Percentiles rank a stretch among this genome's conserved stretches.
phyloP scores from a whole-genome alignment of 2,329 filamentous ascomycete species.

The Mycosphaerella arachidis region DNA sequence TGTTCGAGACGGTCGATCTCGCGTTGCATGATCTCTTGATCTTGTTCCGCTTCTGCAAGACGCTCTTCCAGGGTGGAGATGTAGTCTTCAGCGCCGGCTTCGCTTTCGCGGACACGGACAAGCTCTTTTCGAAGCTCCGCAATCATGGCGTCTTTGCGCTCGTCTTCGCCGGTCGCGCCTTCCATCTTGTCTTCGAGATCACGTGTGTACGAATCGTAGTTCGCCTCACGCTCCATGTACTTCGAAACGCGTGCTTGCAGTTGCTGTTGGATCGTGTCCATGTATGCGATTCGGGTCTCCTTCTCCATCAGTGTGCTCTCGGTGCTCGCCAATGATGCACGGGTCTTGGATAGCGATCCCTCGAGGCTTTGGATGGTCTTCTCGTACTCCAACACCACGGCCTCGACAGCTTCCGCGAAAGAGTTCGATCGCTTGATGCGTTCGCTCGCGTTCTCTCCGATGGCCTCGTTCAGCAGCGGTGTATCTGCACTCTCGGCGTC shows the following conservation, averaged over 20 bases:
- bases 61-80: constrained; percentile 95
- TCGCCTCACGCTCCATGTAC: constrained; percentile 82
- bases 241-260: constrained; percentile 89
- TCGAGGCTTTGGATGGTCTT: constrained; percentile 96
- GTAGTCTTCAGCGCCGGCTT: constrained; percentile 88
- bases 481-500: constrained; percentile 59
- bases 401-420: constrained; percentile 91
- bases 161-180: constrained; percentile 83
- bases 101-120: constrained; percentile 79
- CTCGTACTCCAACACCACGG: constrained; percentile 95
- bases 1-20: constrained; percentile 93
- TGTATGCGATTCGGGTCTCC: constrained; percentile 87
- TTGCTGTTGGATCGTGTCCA: constrained; percentile 87
- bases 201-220: constrained; percentile 87
- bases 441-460: constrained; percentile 77
- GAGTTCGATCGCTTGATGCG: constrained; percentile 90
- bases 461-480: constrained; percentile 55
- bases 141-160: constrained; percentile 83
- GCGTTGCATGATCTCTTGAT: constrained; percentile 92
- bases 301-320: constrained; percentile 87
- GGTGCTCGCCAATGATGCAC: constrained; percentile 73
- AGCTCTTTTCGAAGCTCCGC: constrained; percentile 88
- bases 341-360: constrained; percentile 82
- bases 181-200: constrained; percentile 88
- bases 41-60: constrained; percentile 90